phyloP scores from a whole-genome alignment of 176 grass and related monocot species.

The Thalia dealbata region DNA sequence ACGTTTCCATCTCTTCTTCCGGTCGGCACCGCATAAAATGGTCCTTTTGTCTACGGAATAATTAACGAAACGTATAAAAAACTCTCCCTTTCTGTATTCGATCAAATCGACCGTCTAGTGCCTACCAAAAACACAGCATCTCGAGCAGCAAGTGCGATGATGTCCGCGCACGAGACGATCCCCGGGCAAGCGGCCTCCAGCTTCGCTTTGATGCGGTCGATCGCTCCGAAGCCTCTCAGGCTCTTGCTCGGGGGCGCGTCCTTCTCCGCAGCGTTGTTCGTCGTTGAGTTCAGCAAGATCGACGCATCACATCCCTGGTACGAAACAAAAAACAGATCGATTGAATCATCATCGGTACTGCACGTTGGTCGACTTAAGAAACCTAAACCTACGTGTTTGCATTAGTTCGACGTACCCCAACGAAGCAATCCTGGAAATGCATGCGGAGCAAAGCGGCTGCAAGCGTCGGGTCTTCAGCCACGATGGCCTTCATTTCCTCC shows the following conservation, averaged over 20 bases:
- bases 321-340: too few species aligned
- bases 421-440: conserved; percentile 70
- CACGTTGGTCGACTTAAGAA: too few species aligned
- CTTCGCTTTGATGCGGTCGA: conserved; percentile 47
- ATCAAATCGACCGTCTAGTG: too few species aligned
- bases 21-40: conserved; percentile 33
- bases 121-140: conserved; percentile 41
- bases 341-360: too few species aligned
- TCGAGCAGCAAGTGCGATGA: conserved; percentile 54
- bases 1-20: conserved; percentile 47
- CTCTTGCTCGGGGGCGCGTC: conserved; percentile 43
- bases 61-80: too few species aligned
- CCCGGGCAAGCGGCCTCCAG: conserved; percentile 41
- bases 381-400: neutral
- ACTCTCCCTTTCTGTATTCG: too few species aligned
- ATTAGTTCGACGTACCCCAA: conserved; percentile 14
- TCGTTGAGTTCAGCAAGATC: conserved; percentile 32
- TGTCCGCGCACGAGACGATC: conserved; percentile 59
- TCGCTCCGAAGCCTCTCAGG: conserved; percentile 44
- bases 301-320: conserved; percentile 48
- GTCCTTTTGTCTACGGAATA: conserved; percentile 32
- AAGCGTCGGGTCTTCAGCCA: conserved; percentile 31
- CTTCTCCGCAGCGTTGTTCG: conserved; percentile 38
- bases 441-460: conserved; percentile 31
- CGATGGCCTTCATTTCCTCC: neutral